Base-by-base conservation (phyloP, 345 rosid species). In the Salix purpurea region DNA sequence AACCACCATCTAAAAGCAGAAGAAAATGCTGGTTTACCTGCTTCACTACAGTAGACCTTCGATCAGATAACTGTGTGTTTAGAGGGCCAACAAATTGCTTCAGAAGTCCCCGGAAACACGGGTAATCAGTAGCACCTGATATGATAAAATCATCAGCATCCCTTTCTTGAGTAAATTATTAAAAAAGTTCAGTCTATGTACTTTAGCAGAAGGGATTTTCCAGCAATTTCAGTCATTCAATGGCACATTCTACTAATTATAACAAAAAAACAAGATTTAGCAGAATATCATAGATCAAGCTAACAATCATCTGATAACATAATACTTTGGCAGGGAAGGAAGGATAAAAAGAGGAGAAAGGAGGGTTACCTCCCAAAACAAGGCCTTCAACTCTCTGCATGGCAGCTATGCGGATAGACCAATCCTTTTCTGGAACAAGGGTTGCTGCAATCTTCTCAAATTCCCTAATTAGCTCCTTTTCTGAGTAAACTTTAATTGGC, bases 331-430 rank as follows among this genome's bases (percentile, higher is more conserved):
- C 32, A 24, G 66, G 32, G 26, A 12, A 62, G 12, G 66, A 26
- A 5, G 14, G 32, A 24, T 23, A 62, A 5, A n/a, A 28, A 5
- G 6, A 58, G 9, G 67, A 52, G 7, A 36, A 19, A 5, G n/a
- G 12, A 5, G n/a, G 56, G 16, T 3, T 28, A 66, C 99, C 99
- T 92, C 99, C 99, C 36, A 76, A 88, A 79, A 94, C 97, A 82
- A 96, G 97, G 80, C 92, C 99, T 86, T 96, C 99, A 69, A 92
- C 89, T 90, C 97, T 91, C 86, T 90, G 98, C 95, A 96, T 90
- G 83, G 99, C 97, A 80, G 93, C 90, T 81, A 94, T 96, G 78
- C 99, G 99, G 70, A 91, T 61, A 62, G 99, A 91, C 99, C 99
- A 96, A 82, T 96, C 99, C 83, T 96, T 96, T 79, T 96, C 99